These are phyloP conservation scores for Xylaria sp. DNA, from an alignment of 495 filamentous ascomycete genomes.

Conservation along the genomic window DNA sequence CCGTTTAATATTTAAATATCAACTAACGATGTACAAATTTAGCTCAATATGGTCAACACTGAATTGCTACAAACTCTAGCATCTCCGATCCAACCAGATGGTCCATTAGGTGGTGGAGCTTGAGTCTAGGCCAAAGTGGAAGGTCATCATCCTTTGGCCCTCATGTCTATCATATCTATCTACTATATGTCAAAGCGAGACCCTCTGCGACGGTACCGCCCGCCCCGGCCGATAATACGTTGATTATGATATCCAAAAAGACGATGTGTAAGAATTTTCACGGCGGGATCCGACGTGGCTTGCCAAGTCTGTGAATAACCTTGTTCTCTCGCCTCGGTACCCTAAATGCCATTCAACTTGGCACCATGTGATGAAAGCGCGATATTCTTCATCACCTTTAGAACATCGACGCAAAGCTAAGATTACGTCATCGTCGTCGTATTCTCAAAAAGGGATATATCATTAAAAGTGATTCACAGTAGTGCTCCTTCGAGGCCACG, in stretches of 20 bases:
- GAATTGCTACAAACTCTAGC: background rate
- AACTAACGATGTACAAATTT: background rate
- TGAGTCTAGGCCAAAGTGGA: constrained; percentile 19
- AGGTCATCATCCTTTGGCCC: background rate
- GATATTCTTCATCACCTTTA: background rate
- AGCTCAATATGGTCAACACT: background rate
- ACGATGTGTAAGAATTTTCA: background rate
- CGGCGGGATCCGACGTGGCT: constrained; percentile 6
- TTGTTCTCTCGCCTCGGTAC: constrained; percentile 3
- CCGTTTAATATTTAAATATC: background rate
- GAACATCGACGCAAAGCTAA: background rate
- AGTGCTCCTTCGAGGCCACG: background rate
- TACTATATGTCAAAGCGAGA: background rate
- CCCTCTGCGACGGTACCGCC: constrained; percentile 11
- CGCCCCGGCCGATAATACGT: background rate
- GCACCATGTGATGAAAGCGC: background rate
- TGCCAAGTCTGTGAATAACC: background rate
- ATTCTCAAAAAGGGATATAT: background rate
- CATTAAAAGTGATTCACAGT: background rate
- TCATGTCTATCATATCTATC: background rate
- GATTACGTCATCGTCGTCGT: background rate
- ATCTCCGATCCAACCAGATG: background rate
- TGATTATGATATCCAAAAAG: constrained; percentile 3
- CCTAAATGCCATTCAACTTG: background rate
- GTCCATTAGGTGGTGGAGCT: constrained; percentile 2